A percentile compares a stretch with the other conserved stretches of the same genome.
phyloP scores from a whole-genome alignment of 78 protist genomes.

The Chrysochromulina parva region DNA sequence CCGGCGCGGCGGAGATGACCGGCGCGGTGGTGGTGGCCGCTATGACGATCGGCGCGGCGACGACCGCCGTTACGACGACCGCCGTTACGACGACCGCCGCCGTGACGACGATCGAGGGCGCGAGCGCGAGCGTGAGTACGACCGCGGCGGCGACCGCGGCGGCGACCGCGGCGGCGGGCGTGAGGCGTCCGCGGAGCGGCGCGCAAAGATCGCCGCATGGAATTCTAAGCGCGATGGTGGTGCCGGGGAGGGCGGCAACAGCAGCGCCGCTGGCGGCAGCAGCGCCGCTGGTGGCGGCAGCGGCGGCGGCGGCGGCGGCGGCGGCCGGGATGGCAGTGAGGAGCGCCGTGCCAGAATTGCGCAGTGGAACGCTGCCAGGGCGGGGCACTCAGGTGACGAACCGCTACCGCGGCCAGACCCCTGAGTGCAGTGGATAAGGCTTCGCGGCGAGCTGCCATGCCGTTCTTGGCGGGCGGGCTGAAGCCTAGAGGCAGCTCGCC shows the following conservation, averaged over 20 bases:
- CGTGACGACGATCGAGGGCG: not conserved
- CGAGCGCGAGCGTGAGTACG: not conserved
- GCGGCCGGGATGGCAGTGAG: not conserved
- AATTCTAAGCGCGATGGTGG: not conserved
- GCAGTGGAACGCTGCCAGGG: not conserved
- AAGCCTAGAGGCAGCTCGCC: too few species aligned
- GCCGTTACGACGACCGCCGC: not conserved
- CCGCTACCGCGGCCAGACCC: too few species aligned
- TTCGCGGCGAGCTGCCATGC: too few species aligned
- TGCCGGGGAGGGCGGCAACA: not conserved
- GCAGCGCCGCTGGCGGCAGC: not conserved
- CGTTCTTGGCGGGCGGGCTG: too few species aligned
- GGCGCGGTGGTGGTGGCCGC: not conserved
- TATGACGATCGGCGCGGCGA: not conserved
- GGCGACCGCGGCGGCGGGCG: not conserved
- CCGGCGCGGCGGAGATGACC: not conserved
- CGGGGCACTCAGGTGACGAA: too few species aligned
- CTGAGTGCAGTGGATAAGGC: too few species aligned
- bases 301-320: not conserved
- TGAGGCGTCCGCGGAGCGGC: not conserved
- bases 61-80: not conserved
- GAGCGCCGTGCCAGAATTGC: slow-evolving; percentile 13
- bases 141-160: not conserved
- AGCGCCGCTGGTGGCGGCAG: not conserved
- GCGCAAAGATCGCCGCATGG: not conserved